phyloP scores from a whole-genome alignment of 2,329 filamentous ascomycete genomes.

The Dactylella cylindrospora region DNA sequence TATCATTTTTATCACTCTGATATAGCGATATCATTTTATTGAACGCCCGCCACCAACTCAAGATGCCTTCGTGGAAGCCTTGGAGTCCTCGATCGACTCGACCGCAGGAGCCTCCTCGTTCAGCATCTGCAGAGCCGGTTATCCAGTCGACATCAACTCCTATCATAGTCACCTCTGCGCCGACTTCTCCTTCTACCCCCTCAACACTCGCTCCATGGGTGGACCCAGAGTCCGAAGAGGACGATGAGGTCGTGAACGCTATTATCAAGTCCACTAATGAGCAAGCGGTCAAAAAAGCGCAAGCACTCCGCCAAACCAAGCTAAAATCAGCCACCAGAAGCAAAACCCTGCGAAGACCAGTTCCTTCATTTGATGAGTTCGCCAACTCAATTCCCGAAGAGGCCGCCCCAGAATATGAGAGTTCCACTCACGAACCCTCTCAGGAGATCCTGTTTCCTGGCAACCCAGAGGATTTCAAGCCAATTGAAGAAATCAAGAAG shows the following conservation, averaged over 20 bases:
- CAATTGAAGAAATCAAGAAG: slow-evolving; percentile 27
- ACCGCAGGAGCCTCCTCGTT: slow-evolving; percentile 19
- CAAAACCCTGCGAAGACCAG: slow-evolving; percentile 41
- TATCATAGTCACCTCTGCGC: slow-evolving; percentile 33
- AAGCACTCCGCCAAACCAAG: slow-evolving; percentile 23
- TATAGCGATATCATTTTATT: slow-evolving; percentile 25
- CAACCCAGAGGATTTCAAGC: slow-evolving; percentile 40
- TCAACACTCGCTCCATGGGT: slow-evolving; percentile 40
- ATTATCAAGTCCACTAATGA: slow-evolving; percentile 23
- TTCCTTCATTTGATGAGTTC: slow-evolving; percentile 44
- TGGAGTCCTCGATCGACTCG: slow-evolving; percentile 35
- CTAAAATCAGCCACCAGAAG: slow-evolving; percentile 41
- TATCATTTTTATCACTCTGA: slow-evolving; percentile 17
- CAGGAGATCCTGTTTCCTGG: slow-evolving; percentile 40
- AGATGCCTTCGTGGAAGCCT: slow-evolving; percentile 43
- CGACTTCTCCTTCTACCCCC: no score
- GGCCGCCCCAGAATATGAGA: slow-evolving; percentile 32
- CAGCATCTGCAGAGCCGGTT: slow-evolving; percentile 20
- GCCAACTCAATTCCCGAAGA: slow-evolving; percentile 44
- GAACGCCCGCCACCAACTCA: slow-evolving; percentile 28
- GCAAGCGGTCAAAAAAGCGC: slow-evolving; percentile 12
- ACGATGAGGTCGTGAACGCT: slow-evolving; percentile 34
- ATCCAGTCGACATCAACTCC: no score
- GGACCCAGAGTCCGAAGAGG: slow-evolving; percentile 33
- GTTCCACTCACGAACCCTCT: slow-evolving; percentile 38